Evolutionary conservation across 495 filamentous ascomycete species (phyloP), one percentile per base, ranked within the genome.

Genomic region (Wilcoxina mikolae): DNA sequence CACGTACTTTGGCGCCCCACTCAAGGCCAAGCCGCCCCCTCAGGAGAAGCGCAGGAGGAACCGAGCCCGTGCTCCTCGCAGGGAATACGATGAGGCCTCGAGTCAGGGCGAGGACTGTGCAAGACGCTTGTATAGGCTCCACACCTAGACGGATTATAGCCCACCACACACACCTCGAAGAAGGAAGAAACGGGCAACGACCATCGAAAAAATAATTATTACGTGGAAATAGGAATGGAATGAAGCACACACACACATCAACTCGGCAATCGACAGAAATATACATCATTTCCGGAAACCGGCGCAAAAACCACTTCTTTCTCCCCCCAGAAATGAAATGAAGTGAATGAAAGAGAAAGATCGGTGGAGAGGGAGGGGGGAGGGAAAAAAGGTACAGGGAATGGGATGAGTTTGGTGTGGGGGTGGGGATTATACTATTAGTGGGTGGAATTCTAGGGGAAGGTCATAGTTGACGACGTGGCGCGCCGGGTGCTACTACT

Each of bases 111-210:
- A 50, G 47, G 47, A 50, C 12, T 50, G 47, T 10, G 27, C 47
- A 9, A 11, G 27, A 17, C 20, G 47, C 4, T 27, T 50, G 24
- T 50, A 50, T 25, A 11, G 47, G 12, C 47, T 50, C n/a, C 47
- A 50, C 47, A 50, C 47, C 10, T 50, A 50, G 26, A 18, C 9
- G 20, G 31, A n/a, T n/a, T n/a, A n/a, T n/a, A n/a, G n/a, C n/a
- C 7, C 31, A 35, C 31, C 7, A 7, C 15, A 7, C 15, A 35
- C 31, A 35, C 7, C 31, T 35, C 7, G 22, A n/a, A 45, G 15
- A 45, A 9, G 42, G 22, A 9, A 18, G 42, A 18, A 9, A 45
- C 9, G 42, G 42, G 22, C 12, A n/a, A 45, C 12, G 15, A 45
- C 18, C 42, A 17, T 45, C 15, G 42, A n/a, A 5, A 45, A 9